Base-by-base conservation (phyloP, 306 rosid species). In the Cicer chorassanicum region DNA sequence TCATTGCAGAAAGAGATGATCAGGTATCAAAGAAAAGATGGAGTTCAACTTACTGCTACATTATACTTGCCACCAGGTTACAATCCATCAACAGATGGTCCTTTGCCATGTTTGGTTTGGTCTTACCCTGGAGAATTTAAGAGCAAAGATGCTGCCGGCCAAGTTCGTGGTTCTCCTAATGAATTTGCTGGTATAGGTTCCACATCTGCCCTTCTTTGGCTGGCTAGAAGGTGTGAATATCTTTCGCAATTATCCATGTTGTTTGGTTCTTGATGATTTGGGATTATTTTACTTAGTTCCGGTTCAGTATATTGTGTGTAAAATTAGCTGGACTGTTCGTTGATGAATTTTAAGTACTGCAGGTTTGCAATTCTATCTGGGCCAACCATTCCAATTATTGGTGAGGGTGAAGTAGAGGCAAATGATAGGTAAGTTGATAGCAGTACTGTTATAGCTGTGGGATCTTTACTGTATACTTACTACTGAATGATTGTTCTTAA, bases 121-220 rank as follows among this genome's bases (percentile, higher is more conserved):
- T 94, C 99, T 72, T 94, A 94, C 67, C 99, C 99, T 10, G 99
- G 99, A 59, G 99, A 94, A 70, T 94, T 94, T 81, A 94, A 94
- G 82, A 94, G 99, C 85, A 94, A 94, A 86, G 98, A 92, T 70
- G 99, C 99, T 67, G 99, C 99, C 55, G 93, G 99, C 74, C 99
- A 94, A 81, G 99, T 94, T 76, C 97, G 97, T 65, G 96, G 98
- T 68, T 94, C 99, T 79, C 99, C 99, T 4, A 94, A 94, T 90
- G 98, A 92, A 85, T 94, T 94, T 89, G 88, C 99, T 39, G 91
- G 99, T 66, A 92, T 94, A 70, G 99, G 99, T 61, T 73, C 99
- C 61, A 94, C 99, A 64, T 92, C 99, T 18, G 86, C 98, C 65
- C 98, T 94, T 80, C 99, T 94, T 68, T 94, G 99, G 99, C 84